These are phyloP conservation scores for Aspergillus nidulans DNA, from an alignment of 495 filamentous ascomycete genomes.

Conservation along the genomic window DNA sequence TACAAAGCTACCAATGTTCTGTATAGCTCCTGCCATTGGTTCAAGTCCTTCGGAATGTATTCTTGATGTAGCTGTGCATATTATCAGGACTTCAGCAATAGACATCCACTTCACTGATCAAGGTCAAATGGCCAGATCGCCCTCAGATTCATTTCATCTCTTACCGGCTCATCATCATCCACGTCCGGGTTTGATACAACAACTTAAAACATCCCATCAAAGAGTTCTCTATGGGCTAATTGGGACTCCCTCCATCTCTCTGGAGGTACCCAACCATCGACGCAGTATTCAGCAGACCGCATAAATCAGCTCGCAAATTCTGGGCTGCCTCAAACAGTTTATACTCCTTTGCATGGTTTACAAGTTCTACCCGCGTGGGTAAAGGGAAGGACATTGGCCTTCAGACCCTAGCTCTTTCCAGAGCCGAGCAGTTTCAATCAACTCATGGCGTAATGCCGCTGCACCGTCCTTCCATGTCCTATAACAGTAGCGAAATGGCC, in stretches of 20 bases:
- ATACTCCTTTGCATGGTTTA: conserved; percentile 32
- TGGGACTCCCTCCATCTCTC: conserved; percentile 33
- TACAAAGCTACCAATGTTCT: too few species aligned
- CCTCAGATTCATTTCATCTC: conserved; percentile 27
- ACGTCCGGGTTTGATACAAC: conserved; percentile 25
- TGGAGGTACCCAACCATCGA: conserved; percentile 39
- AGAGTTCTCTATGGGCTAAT: conserved; percentile 29
- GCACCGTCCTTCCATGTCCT: conserved; percentile 41
- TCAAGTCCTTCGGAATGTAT: too few species aligned
- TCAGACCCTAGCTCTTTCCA: not conserved
- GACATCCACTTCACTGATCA: not conserved
- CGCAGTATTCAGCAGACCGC: conserved; percentile 26
- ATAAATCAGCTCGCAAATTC: conserved; percentile 28
- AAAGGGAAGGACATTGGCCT: conserved; percentile 17
- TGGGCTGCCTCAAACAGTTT: conserved; percentile 31
- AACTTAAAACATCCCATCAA: conserved; percentile 28
- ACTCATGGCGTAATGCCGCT: conserved; percentile 30
- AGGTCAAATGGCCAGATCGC: conserved; percentile 38
- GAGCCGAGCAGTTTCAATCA: conserved; percentile 8
- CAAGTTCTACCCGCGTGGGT: conserved; percentile 28
- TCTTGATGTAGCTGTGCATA: too few species aligned
- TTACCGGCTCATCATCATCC: conserved; percentile 30
- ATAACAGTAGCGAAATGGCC: conserved; percentile 37
- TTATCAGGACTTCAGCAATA: too few species aligned
- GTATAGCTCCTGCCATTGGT: too few species aligned